These are phyloP conservation scores for Plenodomus lindquistii DNA, from an alignment of 2,329 filamentous ascomycete species.

Conservation along the genomic window DNA sequence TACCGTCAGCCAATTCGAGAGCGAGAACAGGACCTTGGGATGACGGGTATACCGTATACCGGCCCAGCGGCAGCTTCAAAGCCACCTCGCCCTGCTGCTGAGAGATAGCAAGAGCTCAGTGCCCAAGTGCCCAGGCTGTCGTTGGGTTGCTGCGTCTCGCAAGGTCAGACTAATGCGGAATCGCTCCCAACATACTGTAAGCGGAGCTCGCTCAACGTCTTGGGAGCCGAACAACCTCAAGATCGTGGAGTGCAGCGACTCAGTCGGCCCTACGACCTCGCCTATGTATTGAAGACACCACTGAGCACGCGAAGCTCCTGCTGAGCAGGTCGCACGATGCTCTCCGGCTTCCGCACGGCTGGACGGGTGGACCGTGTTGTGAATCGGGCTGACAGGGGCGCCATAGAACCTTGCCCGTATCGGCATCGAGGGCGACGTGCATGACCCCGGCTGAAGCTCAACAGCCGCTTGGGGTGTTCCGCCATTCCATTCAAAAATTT, in stretches of 20 bases:
- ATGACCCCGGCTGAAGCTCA: constrained; percentile 38
- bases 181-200: constrained; percentile 20
- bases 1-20: background rate
- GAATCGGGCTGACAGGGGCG: constrained; percentile 19
- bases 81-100: constrained; percentile 17
- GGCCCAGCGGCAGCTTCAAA: constrained; percentile 16
- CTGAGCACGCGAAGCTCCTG: background rate
- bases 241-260: background rate
- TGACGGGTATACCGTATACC: constrained; percentile 12
- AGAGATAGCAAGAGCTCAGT: constrained; percentile 26
- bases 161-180: constrained; percentile 27
- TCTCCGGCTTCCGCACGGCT: constrained; percentile 12
- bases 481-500: constrained; percentile 25
- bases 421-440: constrained; percentile 36
- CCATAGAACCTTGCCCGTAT: constrained; percentile 25
- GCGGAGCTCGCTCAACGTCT: background rate
- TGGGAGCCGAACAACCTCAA: background rate
- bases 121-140: constrained; percentile 10
- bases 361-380: background rate
- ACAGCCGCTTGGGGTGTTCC: constrained; percentile 40
- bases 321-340: background rate
- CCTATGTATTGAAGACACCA: background rate
- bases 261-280: background rate
- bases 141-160: constrained; percentile 22
- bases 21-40: background rate